Conservation (phyloP, 139 green algal species). For the Auxenochlorella pyrenoidosa region DNA sequence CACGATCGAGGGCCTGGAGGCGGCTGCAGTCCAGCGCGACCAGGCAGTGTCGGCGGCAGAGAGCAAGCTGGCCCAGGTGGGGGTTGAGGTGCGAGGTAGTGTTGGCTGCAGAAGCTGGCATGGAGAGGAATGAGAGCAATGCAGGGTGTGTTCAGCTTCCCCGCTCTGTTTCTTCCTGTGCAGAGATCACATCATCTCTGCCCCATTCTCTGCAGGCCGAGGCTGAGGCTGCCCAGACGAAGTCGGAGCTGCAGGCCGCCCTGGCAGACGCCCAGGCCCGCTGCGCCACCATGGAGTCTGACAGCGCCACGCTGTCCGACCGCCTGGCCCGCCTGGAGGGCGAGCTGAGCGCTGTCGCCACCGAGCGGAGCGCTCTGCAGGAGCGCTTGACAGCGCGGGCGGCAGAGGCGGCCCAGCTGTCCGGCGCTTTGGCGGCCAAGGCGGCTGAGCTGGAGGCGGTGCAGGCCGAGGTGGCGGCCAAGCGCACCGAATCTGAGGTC, state of each 20-base stretch:
- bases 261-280: background rate
- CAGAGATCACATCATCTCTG: no score
- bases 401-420: background rate
- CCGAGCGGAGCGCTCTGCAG: background rate
- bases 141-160: no score
- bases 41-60: background rate
- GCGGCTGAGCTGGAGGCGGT: background rate
- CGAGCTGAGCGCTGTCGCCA: background rate
- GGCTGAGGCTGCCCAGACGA: background rate
- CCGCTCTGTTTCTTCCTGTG: background rate
- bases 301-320: conserved; percentile 8
- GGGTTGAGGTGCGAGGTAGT: background rate
- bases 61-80: conserved; percentile 14
- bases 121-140: no score
- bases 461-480: background rate
- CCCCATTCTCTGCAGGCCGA: background rate
- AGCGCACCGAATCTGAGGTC: background rate
- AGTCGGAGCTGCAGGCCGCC: background rate
- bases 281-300: conserved; percentile 3
- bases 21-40: background rate
- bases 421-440: background rate
- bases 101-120: background rate
- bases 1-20: conserved; percentile 19
- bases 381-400: background rate
- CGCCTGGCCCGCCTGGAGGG: background rate